Conservation (phyloP, 202 grass and related monocot species). For the Zoysia matrella region DNA sequence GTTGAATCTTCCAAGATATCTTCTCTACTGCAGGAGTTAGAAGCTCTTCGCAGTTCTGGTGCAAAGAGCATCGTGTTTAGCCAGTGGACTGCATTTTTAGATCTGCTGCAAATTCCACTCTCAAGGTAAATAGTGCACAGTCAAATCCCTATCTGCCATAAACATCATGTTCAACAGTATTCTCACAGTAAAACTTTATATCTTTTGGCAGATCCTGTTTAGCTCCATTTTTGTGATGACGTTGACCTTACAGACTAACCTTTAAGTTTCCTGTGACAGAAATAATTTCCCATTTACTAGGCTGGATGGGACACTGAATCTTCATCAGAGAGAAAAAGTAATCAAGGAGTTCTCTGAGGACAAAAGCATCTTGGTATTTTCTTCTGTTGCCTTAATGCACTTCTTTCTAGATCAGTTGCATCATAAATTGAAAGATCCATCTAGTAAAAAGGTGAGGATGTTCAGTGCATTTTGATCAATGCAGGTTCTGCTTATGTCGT, state of each 20-base stretch:
- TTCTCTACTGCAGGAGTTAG: constrained; percentile 77
- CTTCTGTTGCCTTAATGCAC: constrained; percentile 34
- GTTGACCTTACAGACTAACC: constrained; percentile 13
- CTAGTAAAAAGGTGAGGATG: not conserved
- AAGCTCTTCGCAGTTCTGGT: constrained; percentile 64
- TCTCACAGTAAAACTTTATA: not conserved
- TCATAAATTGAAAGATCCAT: constrained; percentile 23
- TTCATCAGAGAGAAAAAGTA: constrained; percentile 88
- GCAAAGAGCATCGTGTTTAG: constrained; percentile 94
- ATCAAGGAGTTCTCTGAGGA: constrained; percentile 84
- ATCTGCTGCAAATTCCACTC: constrained; percentile 97
- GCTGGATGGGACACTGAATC: constrained; percentile 86
- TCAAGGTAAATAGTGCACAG: constrained; percentile 57
- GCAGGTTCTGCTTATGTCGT: constrained; percentile 90
- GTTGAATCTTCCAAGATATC: constrained; percentile 95
- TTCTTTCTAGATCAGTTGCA: not conserved
- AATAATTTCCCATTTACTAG: constrained; percentile 73
- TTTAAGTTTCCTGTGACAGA: constrained; percentile 52
- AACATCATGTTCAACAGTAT: not conserved
- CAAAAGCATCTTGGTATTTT: constrained; percentile 65
- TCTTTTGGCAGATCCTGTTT: not conserved
- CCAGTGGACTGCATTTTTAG: constrained; percentile 98
- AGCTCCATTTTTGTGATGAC: not conserved
- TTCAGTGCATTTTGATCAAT: constrained; percentile 41
- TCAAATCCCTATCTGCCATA: not conserved